Percentiles rank a stretch among this genome's conserved stretches.
phyloP scores from a whole-genome alignment of 1,284 basidiomycete species.

The Austroboletus olivaceoglutinosus region DNA sequence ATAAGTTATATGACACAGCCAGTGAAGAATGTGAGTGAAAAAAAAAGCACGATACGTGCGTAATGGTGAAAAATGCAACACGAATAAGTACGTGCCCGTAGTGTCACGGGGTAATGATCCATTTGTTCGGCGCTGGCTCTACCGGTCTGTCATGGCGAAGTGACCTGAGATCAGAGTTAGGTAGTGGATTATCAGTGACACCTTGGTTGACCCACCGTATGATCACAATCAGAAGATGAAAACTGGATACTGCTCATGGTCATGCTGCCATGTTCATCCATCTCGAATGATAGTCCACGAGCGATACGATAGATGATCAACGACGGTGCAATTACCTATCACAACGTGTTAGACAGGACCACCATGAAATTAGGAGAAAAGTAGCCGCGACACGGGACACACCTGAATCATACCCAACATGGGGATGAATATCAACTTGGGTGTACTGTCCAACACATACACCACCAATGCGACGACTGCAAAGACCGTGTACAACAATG shows the following conservation, averaged over 20 bases:
- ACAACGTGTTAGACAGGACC: background rate
- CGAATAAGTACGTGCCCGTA: no score
- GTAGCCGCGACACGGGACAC: background rate
- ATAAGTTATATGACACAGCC: no score
- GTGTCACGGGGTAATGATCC: no score
- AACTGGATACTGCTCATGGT: background rate
- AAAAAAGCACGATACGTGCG: no score
- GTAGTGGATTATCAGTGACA: background rate
- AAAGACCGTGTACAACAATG: constrained; percentile 19
- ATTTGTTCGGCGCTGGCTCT: no score
- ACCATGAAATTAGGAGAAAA: background rate
- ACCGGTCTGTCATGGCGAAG: no score
- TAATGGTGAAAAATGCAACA: no score
- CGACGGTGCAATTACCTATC: constrained; percentile 16
- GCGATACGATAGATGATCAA: constrained; percentile 25
- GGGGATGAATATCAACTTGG: constrained; percentile 18
- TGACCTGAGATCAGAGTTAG: no score
- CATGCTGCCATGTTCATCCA: background rate
- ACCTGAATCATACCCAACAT: constrained; percentile 23
- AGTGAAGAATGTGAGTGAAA: no score
- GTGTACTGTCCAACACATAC: constrained; percentile 17
- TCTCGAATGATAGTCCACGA: constrained; percentile 15
- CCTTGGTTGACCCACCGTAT: background rate
- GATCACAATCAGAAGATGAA: background rate
- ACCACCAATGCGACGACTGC: constrained; percentile 10